Evolutionary conservation across 2,329 filamentous ascomycete species (phyloP), one percentile per base, ranked within the genome.

Genomic region (Pseudogymnoascus pannorum): DNA sequence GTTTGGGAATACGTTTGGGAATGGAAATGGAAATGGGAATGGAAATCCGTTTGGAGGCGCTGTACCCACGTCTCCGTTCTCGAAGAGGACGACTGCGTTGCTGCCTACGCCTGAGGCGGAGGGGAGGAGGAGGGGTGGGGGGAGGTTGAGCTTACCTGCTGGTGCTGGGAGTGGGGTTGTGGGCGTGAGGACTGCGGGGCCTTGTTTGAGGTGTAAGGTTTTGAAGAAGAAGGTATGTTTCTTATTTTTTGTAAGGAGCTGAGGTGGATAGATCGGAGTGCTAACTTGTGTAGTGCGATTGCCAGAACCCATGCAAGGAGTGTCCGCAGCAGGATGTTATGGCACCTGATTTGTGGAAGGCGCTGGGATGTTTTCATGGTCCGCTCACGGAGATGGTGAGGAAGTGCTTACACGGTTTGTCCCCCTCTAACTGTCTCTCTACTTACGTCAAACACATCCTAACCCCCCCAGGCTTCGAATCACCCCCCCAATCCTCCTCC

Each of bases 121-220:
- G 40, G 40, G 40, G 18, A 22, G 18, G 18, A 22, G 40, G 9
- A 44, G 40, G 20, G 40, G 40, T 4, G 38, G 40, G 0, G 40
- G 40, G 9, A 44, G 40, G 20, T 44, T 44, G 40, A 44, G 40
- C 12, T 44, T 44, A 5, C 40, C 40, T 2, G 40, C 35, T 36
- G 40, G 18, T 2, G 40, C 11, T 5, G 16, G 11, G 18, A 16
- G 20, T 36, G 40, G 40, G 20, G 5, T 24, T 11, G 20, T 20
- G 2, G 40, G 20, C 5, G 40, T 44, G 11, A 44, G 40, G 20
- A 44, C 12, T 3, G 20, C 24, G n/a, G 51, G 51, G 9, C 51
- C 51, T 4, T 57, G 51, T 16, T 57, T 57, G 51, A 57, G 51
- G 18, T 57, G 51, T 22, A 57, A 57, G 51, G 51, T 57, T 4